A percentile compares a stretch with the other conserved stretches of the same genome.
Evolutionary conservation across 306 rosid species (phyloP).

Genomic region (Trifolium repens): DNA sequence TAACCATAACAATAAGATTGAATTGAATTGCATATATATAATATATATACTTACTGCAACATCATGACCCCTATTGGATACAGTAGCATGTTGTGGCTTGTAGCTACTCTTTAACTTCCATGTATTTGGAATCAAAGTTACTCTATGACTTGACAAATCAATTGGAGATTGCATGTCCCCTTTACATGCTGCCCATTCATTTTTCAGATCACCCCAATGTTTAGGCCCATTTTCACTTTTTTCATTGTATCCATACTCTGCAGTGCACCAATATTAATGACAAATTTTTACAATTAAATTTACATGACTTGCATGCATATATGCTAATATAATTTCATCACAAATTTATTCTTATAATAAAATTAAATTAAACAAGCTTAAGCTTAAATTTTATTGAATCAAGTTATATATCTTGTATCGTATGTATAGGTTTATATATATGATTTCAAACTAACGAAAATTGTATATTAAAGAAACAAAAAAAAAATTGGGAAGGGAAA

Average conservation of each 20-base stretch:
- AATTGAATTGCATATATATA: too few species aligned
- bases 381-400: too few species aligned
- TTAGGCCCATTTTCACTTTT: slow-evolving; percentile 57
- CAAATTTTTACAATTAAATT: too few species aligned
- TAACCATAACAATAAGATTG: neutral
- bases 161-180: slow-evolving; percentile 72
- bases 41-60: slow-evolving; percentile 44
- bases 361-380: too few species aligned
- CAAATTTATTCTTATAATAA: neutral
- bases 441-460: neutral
- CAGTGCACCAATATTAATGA: slow-evolving; percentile 25
- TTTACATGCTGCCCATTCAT: slow-evolving; percentile 62
- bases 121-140: slow-evolving; percentile 38
- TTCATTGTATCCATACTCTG: slow-evolving; percentile 52
- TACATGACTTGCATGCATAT: neutral
- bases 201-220: slow-evolving; percentile 59
- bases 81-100: slow-evolving; percentile 49
- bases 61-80: slow-evolving; percentile 64
- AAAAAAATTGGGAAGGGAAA: neutral
- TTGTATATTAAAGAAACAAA: neutral
- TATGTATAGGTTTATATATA: too few species aligned
- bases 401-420: too few species aligned
- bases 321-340: too few species aligned
- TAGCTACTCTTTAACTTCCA: slow-evolving; percentile 44
- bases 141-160: slow-evolving; percentile 48